phyloP scores from a whole-genome alignment of 2,329 filamentous ascomycete genomes.

The Aureobasidium sp. region DNA sequence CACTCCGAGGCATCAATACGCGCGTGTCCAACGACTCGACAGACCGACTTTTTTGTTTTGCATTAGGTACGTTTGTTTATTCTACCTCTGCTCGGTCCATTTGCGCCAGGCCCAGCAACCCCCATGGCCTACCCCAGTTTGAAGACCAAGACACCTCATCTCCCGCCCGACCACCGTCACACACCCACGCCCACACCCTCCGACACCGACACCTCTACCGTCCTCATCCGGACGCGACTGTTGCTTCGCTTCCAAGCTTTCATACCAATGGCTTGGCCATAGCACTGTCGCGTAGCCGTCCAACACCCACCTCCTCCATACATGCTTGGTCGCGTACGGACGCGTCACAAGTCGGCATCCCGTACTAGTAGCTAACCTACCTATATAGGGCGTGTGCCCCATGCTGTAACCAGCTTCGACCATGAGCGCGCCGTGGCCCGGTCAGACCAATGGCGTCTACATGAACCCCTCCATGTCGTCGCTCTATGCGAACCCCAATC shows the following conservation, averaged over 20 bases:
- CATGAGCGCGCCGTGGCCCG: constrained; percentile 16
- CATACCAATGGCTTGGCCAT: background rate
- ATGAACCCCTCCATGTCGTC: constrained; percentile 16
- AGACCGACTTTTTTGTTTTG: constrained; percentile 9
- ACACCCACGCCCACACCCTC: background rate
- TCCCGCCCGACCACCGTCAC: background rate
- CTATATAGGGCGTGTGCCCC: constrained; percentile 9
- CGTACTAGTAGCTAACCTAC: background rate
- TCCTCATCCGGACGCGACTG: background rate
- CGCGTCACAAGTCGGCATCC: constrained; percentile 7
- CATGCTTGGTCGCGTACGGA: background rate
- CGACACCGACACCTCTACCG: background rate
- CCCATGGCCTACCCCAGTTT: background rate
- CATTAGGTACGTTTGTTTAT: constrained; percentile 10
- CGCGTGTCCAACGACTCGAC: constrained; percentile 11
- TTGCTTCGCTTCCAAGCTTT: background rate
- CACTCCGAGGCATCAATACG: constrained; percentile 11
- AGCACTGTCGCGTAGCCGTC: background rate
- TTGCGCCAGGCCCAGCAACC: background rate
- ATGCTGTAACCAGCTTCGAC: constrained; percentile 11
- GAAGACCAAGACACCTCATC: background rate
- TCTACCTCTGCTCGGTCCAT: background rate
- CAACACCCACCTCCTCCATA: background rate
- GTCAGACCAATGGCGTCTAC: constrained; percentile 16
- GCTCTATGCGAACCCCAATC: constrained; percentile 16